Evolutionary conservation across 1,284 basidiomycete species (phyloP), one percentile per base, ranked within the genome.

Genomic region (Rhodotorula sp.): DNA sequence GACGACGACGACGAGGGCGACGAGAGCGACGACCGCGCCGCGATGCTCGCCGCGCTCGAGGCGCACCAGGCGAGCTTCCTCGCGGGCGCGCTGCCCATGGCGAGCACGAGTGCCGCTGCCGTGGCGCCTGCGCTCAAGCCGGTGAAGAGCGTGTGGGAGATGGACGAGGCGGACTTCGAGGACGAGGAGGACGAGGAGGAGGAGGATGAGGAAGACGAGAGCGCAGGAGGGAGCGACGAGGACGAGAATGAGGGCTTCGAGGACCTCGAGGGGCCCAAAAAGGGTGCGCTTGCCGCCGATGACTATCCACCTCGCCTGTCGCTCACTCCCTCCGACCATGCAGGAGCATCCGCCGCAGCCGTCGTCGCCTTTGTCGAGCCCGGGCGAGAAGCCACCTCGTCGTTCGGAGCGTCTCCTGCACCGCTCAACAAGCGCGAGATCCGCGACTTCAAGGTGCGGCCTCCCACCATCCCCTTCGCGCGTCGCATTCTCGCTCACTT

Each of bases 351-450:
- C 12, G 48, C 54, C 25, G 68, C 67, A 0, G 23, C 64, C 3
- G 67, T 75, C 19, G 67, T 75, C n/a, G 66, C 69, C 1, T 75
- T 75, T 21, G 67, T 54, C 25, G 74, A 75, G 46, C 74, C 74
- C 1, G 66, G 71, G 1, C 64, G 68, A 9, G 54, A 25, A 14
- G 4, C 25, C 14, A 7, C 45, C 5, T 3, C 49, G 5, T 9
- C 25, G 0, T 19, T 63, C 19, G 50, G 44, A 4, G 25, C 34
- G 17, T 23, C 53, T 3, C 3, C 48, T 4, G 48, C 54, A 7
- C 49, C 66, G n/a, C 13, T 70, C 17, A 49, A 49, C 23, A 56
- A 57, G 58, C 59, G 61, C 42, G 74, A 69, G 16, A 45, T 75
- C 27, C 66, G 66, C 10, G 71, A 73, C 23, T 76, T 76, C 63